Evolutionary conservation across 2,329 filamentous ascomycete genomes (phyloP).

Genomic region (Colletotrichum musicola): DNA sequence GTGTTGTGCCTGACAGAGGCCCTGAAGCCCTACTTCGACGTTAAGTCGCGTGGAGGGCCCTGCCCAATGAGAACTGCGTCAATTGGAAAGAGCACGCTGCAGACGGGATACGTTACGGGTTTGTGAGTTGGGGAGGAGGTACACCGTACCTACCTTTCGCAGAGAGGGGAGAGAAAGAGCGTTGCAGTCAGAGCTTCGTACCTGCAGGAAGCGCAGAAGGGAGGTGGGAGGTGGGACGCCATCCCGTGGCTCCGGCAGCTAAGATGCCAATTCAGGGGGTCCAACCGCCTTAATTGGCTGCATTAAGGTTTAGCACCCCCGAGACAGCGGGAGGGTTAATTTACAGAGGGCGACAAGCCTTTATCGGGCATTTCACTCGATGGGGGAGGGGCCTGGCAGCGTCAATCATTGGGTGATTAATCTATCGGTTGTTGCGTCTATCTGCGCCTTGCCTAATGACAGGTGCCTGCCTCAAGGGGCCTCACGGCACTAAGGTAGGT

Average conservation of each 20-base stretch:
- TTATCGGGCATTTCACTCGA: constrained; percentile 3
- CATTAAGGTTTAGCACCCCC: constrained; percentile 34
- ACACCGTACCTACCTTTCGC: too few species aligned
- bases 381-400: constrained; percentile 6
- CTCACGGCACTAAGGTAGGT: neutral
- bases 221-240: constrained; percentile 20
- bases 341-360: constrained; percentile 26
- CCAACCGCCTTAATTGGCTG: constrained; percentile 33
- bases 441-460: neutral
- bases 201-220: constrained; percentile 25
- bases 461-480: too few species aligned
- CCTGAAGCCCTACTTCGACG: too few species aligned
- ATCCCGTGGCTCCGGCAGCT: constrained; percentile 34
- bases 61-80: neutral
- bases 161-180: neutral
- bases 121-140: too few species aligned
- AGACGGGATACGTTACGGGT: neutral
- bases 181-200: neutral
- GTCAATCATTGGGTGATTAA: constrained; percentile 11
- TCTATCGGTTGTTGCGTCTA: constrained; percentile 4
- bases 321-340: constrained; percentile 32
- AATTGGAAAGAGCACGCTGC: neutral
- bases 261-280: constrained; percentile 31
- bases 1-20: neutral
- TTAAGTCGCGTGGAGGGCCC: too few species aligned